A percentile compares a stretch with the other conserved stretches of the same genome.
Evolutionary conservation across 768 basidiomycete species (phyloP).

Genomic region (Tricholoma matsutake): DNA sequence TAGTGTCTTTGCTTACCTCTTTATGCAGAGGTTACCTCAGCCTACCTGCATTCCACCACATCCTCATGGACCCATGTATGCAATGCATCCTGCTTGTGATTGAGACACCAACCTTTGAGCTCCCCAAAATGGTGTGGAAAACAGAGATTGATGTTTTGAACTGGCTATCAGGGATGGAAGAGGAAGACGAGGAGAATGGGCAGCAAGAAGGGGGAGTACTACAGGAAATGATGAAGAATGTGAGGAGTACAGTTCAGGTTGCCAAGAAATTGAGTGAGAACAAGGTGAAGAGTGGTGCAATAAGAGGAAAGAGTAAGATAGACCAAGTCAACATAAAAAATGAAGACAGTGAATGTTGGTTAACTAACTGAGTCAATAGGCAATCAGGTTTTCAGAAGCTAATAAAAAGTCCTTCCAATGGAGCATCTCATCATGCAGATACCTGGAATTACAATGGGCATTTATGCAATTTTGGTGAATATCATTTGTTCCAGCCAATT

Average conservation of each 20-base stretch:
- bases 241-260: slow-evolving; percentile 13
- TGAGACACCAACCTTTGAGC: slow-evolving; percentile 76
- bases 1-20: not conserved
- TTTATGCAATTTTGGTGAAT: no score
- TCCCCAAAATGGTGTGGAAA: slow-evolving; percentile 60
- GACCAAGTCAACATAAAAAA: slow-evolving; percentile 17
- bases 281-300: not conserved
- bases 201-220: slow-evolving; percentile 1
- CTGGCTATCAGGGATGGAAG: slow-evolving; percentile 26
- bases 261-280: slow-evolving; percentile 3
- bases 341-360: slow-evolving; percentile 9
- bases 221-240: slow-evolving; percentile 14
- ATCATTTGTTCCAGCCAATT: no score
- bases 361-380: no score
- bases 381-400: no score
- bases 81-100: slow-evolving; percentile 74
- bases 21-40: slow-evolving; percentile 61
- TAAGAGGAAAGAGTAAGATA: slow-evolving; percentile 16
- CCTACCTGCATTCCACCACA: slow-evolving; percentile 57
- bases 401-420: no score
- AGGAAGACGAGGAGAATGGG: not conserved
- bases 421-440: no score
- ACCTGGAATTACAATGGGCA: no score
- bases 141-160: slow-evolving; percentile 67
- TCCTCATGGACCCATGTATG: slow-evolving; percentile 66